Conservation (phyloP, 148 eudicot species). For the Suaeda aralocaspica region DNA sequence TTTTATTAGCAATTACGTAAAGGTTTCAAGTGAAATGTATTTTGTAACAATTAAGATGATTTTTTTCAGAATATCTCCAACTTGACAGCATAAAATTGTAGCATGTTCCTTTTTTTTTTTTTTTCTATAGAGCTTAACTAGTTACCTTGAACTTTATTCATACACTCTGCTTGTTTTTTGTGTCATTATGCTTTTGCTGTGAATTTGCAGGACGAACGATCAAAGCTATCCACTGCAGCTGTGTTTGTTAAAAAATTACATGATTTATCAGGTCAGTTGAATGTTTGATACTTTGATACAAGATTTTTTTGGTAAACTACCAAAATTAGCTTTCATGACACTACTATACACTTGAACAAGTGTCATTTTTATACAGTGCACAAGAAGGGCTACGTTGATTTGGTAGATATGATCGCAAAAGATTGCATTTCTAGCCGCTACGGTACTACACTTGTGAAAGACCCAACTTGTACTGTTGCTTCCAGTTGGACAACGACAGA, state of each 20-base stretch:
- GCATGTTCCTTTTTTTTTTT: too few species aligned
- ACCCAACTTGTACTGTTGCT: constrained; percentile 41
- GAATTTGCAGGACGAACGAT: constrained; percentile 41
- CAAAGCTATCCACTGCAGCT: constrained; percentile 46
- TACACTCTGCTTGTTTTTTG: neutral
- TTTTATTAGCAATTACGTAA: too few species aligned
- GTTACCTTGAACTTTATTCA: neutral
- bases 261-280: constrained; percentile 52
- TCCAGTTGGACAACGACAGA: constrained; percentile 60
- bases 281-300: neutral
- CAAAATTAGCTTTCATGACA: neutral
- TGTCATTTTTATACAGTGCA: constrained; percentile 41
- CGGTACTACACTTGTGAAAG: constrained; percentile 56
- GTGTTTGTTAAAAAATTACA: constrained; percentile 51
- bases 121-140: too few species aligned
- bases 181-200: constrained; percentile 3
- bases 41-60: too few species aligned
- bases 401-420: constrained; percentile 44
- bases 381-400: constrained; percentile 57
- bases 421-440: constrained; percentile 42
- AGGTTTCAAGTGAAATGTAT: too few species aligned
- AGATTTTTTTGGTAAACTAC: too few species aligned
- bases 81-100: too few species aligned
- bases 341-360: neutral
- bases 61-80: too few species aligned